Evolutionary conservation across 495 filamentous ascomycete species (phyloP).

Genomic region (Annulohypoxylon moriforme): DNA sequence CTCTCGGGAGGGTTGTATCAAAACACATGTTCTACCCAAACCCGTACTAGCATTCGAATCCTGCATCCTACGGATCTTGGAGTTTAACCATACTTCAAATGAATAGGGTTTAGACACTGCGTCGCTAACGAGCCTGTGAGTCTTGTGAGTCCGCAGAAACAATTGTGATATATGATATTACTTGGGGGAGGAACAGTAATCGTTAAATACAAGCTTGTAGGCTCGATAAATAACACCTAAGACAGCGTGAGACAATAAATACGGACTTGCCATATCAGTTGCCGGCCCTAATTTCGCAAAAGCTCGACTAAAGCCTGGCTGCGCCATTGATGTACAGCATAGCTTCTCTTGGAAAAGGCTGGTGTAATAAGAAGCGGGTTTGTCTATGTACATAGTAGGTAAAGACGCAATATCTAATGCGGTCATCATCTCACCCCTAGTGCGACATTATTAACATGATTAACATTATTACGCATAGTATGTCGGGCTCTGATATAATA

Average conservation of each 20-base stretch:
- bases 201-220: background rate
- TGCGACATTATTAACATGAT: conserved; percentile 20
- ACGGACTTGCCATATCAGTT: background rate
- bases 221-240: background rate
- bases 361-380: background rate
- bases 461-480: background rate
- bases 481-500: background rate
- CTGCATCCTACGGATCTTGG: conserved; percentile 31
- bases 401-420: conserved; percentile 10
- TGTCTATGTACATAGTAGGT: background rate
- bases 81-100: conserved; percentile 14
- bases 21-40: conserved; percentile 25
- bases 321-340: conserved; percentile 15
- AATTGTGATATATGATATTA: background rate
- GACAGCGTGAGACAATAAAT: background rate
- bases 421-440: conserved; percentile 18
- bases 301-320: background rate
- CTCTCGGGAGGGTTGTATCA: conserved; percentile 18
- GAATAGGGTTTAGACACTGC: conserved; percentile 17
- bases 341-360: conserved; percentile 1
- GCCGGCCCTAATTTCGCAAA: conserved; percentile 14
- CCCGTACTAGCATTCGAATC: conserved; percentile 29
- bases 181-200: conserved; percentile 1
- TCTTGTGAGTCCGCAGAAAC: background rate
- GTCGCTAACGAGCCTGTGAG: background rate